phyloP scores from a whole-genome alignment of 192 early-diverging fungal species.

The Coemansia sp. region DNA sequence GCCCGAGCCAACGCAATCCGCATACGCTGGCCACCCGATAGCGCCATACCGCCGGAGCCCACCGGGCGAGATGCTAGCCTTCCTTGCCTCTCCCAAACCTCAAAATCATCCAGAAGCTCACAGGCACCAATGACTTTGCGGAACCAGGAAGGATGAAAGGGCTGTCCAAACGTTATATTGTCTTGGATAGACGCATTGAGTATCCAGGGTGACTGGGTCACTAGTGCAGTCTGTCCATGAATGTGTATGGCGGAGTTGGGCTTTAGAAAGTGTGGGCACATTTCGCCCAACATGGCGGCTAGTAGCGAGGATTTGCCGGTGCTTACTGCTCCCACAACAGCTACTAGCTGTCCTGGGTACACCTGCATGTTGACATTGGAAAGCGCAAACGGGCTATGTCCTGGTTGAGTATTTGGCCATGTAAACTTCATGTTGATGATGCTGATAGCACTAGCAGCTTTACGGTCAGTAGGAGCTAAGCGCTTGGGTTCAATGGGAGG shows the following conservation, averaged over 20 bases:
- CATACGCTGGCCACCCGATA: constrained; percentile 65
- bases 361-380: constrained; percentile 58
- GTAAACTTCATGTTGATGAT: constrained; percentile 10
- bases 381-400: constrained; percentile 43
- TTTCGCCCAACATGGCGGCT: constrained; percentile 76
- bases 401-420: not conserved
- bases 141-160: constrained; percentile 35
- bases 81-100: not conserved
- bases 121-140: constrained; percentile 12
- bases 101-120: constrained; percentile 31
- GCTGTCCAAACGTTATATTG: constrained; percentile 42
- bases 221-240: constrained; percentile 6
- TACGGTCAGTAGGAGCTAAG: not conserved
- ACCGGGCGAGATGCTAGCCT: constrained; percentile 12
- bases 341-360: constrained; percentile 59
- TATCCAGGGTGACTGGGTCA: constrained; percentile 49
- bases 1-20: constrained; percentile 68
- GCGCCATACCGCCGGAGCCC: constrained; percentile 56
- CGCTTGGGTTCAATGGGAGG: not conserved
- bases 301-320: constrained; percentile 83
- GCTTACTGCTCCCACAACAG: constrained; percentile 79
- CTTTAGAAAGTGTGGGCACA: constrained; percentile 7
- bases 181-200: constrained; percentile 45
- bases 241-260: not conserved
- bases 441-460: constrained; percentile 1